Evolutionary conservation across 2,329 filamentous ascomycete genomes (phyloP).

Genomic region (Hypoxylon sp.): DNA sequence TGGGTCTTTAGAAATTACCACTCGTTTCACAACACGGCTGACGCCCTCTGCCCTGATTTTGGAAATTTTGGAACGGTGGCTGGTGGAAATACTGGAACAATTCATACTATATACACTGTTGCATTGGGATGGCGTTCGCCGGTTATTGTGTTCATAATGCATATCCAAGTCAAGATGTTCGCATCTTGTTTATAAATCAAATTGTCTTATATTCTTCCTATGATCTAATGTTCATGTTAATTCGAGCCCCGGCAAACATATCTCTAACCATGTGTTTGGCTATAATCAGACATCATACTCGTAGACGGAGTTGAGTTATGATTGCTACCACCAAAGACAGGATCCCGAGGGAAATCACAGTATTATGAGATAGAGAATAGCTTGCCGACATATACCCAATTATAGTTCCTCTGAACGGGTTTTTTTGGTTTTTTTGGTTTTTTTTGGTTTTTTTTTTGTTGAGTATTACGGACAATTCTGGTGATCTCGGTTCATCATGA

Average conservation of each 20-base stretch:
- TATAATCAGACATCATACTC: neutral
- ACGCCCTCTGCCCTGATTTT: neutral
- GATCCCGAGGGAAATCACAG: no score
- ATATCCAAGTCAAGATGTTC: conserved; percentile 11
- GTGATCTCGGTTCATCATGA: no score
- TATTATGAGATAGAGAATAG: no score
- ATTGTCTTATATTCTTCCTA: conserved; percentile 9
- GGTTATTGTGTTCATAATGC: conserved; percentile 12
- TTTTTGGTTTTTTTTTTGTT: no score
- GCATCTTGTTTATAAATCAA: conserved; percentile 13
- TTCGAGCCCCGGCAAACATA: neutral
- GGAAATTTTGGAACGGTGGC: neutral
- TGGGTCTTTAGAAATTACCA: neutral
- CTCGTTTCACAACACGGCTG: conserved; percentile 1
- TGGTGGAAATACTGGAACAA: neutral
- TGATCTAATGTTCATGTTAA: neutral
- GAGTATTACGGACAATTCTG: no score
- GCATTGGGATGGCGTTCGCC: conserved; percentile 38
- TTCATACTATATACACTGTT: conserved; percentile 13
- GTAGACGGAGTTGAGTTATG: neutral
- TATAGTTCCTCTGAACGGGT: no score
- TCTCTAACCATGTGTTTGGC: neutral
- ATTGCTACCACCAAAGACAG: no score
- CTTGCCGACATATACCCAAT: no score
- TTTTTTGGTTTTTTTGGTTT: no score